Conservation (phyloP, 371 early-diverging fungal species). For the Mortierella polycephala region DNA sequence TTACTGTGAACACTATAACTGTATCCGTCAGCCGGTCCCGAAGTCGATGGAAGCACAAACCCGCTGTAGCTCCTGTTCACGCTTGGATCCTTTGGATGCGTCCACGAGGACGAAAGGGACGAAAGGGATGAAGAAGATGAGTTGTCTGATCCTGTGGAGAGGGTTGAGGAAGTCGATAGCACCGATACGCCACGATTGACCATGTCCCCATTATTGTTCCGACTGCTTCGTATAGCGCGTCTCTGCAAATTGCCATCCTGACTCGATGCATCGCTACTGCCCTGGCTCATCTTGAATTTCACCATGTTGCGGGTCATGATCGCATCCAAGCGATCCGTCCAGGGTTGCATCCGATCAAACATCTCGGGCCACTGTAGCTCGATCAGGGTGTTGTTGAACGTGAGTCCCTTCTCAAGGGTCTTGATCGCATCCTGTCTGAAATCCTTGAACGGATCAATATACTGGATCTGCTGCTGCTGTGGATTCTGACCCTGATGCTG, state of each 20-base stretch:
- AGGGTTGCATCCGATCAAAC: conserved; percentile 36
- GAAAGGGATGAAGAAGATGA: conserved; percentile 24
- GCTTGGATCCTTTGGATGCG: neutral
- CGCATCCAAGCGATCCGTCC: conserved; percentile 21
- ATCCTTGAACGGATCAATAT: conserved; percentile 34
- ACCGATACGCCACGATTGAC: conserved; percentile 30
- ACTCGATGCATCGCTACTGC: neutral
- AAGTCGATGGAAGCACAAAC: neutral
- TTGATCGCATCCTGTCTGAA: conserved; percentile 33
- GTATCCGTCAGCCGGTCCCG: conserved; percentile 8
- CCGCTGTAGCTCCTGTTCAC: conserved; percentile 1
- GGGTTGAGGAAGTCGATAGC: conserved; percentile 24
- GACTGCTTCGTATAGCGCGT: neutral
- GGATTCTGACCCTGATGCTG: neutral
- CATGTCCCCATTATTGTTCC: neutral
- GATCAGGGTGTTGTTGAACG: conserved; percentile 28
- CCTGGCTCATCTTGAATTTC: conserved; percentile 3
- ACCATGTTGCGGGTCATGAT: conserved; percentile 23
- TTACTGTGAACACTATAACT: conserved; percentile 24
- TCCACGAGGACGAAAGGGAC: conserved; percentile 1
- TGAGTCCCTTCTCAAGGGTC: conserved; percentile 22
- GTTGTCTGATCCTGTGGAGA: conserved; percentile 13
- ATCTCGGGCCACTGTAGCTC: conserved; percentile 42
- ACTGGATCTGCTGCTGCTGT: conserved; percentile 15
- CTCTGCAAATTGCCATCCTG: neutral